Evolutionary conservation across 164 flowering plant species (phyloP), one percentile per base, ranked within the genome.

Genomic region (Magnolia officinalis): DNA sequence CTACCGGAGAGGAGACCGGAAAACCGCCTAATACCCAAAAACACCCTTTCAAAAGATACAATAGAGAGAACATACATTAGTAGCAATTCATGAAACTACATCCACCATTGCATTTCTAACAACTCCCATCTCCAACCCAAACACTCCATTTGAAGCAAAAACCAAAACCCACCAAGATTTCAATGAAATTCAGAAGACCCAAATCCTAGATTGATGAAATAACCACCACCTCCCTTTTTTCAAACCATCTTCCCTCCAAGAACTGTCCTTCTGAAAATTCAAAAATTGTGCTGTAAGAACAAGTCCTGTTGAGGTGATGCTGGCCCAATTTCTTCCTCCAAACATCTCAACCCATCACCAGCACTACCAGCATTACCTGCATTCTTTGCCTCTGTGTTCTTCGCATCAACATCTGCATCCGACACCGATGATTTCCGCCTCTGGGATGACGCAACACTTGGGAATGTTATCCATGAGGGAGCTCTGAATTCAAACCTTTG

Each of bases 381-480:
- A 72, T 83, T 88, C 72, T 76, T 85, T 1, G 78, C 71, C 24
- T 89, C 97, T 9, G 70, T 18, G 67, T 78, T 83, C 45, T 37
- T 37, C 45, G 45, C 45, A 50, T 91, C 92, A 19, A 82, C 82
- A 76, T 92, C 97, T 10, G 89, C 95, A 0, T 92, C 97, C 3
- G 98, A 93, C 7, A 82, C 90, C 0, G 98, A 93, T 0, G 99
- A 95, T 74, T 96, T 95, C 80, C 96, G 87, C 83, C 99, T 89
- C 76, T 92, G 95, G 1, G 98, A 96, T 3, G 99, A 96, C 9
- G 99, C 79, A 2, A 94, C 95, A 72, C 98, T 94, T 1, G 99
- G 99, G 80, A 94, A 96, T 2, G 98, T 96, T 65, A 96, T 96
- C 99, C 99, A 94, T 1, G 98, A 94, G 26, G 96, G 95, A 51